Evolutionary conservation across 257 asterid species (phyloP).

Genomic region (Handroanthus guayacan): DNA sequence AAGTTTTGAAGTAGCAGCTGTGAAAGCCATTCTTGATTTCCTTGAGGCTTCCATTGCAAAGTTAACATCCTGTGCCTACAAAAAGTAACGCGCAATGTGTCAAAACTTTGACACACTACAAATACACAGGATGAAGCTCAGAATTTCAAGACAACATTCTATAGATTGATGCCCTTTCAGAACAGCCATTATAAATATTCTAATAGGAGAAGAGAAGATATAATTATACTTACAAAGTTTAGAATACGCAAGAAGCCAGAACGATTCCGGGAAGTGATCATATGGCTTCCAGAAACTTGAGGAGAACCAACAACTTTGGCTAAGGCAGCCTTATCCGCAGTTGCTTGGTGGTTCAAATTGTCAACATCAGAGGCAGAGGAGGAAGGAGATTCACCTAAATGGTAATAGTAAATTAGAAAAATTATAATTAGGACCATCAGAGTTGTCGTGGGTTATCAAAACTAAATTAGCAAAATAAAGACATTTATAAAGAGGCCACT

Average conservation of each 20-base stretch:
- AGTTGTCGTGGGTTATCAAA: neutral
- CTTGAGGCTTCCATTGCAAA: conserved; percentile 96
- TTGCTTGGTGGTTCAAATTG: conserved; percentile 83
- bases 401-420: conserved; percentile 28
- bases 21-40: conserved; percentile 76
- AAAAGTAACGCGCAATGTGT: conserved; percentile 22
- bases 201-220: conserved; percentile 12
- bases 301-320: conserved; percentile 72
- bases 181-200: neutral
- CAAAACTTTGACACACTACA: conserved; percentile 19
- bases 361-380: conserved; percentile 99
- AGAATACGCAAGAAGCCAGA: conserved; percentile 51
- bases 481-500: conserved; percentile 21
- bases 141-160: conserved; percentile 16
- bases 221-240: conserved; percentile 49
- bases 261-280: conserved; percentile 52
- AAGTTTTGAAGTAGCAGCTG: conserved; percentile 70
- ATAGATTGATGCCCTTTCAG: neutral
- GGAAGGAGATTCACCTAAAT: conserved; percentile 96
- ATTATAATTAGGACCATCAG: conserved; percentile 26
- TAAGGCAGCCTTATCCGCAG: conserved; percentile 66
- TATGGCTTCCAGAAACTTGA: conserved; percentile 62
- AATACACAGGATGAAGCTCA: neutral
- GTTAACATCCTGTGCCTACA: conserved; percentile 84
- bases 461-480: conserved; percentile 20